Evolutionary conservation across 2,329 filamentous ascomycete species (phyloP), one percentile per base, ranked within the genome.

Genomic region (Fusarium hainanense): DNA sequence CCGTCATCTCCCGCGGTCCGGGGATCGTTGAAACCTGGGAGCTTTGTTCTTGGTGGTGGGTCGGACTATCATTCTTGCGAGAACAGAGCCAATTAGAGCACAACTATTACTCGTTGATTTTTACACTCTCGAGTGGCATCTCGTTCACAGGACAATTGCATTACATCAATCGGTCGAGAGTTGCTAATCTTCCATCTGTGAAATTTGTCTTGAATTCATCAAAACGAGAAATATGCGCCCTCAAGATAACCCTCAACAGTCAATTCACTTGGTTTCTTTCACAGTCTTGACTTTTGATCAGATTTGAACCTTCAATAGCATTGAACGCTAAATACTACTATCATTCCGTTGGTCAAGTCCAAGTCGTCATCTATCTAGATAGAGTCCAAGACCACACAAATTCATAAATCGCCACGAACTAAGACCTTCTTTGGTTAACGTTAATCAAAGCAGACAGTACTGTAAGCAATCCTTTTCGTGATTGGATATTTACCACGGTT

Each of bases 11-110:
- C 71, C 66, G 70, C 66, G 62, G 71, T 61, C 71, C 73, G 69
- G 64, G 61, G 43, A 60, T 63, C 61, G 68, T 73, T 66, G 70
- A 73, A 76, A 76, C 71, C 70, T 72, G 72, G 74, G 76, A 77
- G 76, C 77, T 77, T 75, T 74, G 66, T 59, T 74, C 58, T 69
- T 68, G 65, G 61, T 71, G 71, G 75, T 75, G 75, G 76, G 72
- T 11, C 71, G 68, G 78, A 77, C 64, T 69, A 77, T 75, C 63
- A 59, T 78, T 80, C 63, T 75, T 76, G 76, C 78, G 78, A 49
- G 18, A 1, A 6, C 2, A 8, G 47, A 48, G 58, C 78, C 78
- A 79, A 79, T 79, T 58, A 77, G 9, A 14, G 37, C 7, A 20
- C 47, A 41, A 68, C 46, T 41, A 79, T 79, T 79, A 75, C 66